Conservation (phyloP, 2,329 filamentous ascomycete genomes). For the Xylariaceae sp. region DNA sequence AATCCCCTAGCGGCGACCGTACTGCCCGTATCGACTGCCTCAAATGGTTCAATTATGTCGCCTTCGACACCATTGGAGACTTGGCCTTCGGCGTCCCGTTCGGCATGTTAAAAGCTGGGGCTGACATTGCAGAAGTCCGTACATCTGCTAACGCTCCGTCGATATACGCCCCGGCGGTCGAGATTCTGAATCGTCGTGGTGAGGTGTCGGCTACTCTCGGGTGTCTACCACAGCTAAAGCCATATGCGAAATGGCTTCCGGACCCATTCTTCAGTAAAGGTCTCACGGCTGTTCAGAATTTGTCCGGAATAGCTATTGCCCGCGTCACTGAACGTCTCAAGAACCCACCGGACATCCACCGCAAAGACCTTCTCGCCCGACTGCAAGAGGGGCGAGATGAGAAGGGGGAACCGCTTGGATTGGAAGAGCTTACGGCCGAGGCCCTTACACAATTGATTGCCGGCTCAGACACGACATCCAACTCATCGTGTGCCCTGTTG, state of each 20-base stretch:
- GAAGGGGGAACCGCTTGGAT: conserved; percentile 72
- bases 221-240: conserved; percentile 72
- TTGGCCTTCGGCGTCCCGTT: conserved; percentile 77
- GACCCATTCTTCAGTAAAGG: conserved; percentile 82
- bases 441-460: conserved; percentile 87
- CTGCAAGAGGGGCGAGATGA: conserved; percentile 86
- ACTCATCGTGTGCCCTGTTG: conserved; percentile 80
- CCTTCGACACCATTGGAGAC: conserved; percentile 57
- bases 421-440: conserved; percentile 83
- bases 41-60: conserved; percentile 77
- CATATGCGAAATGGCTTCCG: conserved; percentile 78
- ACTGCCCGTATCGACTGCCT: conserved; percentile 72
- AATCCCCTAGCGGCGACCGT: conserved; percentile 48
- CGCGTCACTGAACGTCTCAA: conserved; percentile 75
- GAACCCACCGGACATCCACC: conserved; percentile 64
- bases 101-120: conserved; percentile 78
- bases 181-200: conserved; percentile 85
- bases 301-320: conserved; percentile 86
- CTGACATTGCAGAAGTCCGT: conserved; percentile 76
- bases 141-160: conserved; percentile 61
- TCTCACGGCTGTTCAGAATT: conserved; percentile 72
- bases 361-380: conserved; percentile 78
- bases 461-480: conserved; percentile 75
- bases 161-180: conserved; percentile 75
- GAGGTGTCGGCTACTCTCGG: conserved; percentile 84